Base-by-base conservation (phyloP, 2,329 filamentous ascomycete species). In the Byssothecium circinans region DNA sequence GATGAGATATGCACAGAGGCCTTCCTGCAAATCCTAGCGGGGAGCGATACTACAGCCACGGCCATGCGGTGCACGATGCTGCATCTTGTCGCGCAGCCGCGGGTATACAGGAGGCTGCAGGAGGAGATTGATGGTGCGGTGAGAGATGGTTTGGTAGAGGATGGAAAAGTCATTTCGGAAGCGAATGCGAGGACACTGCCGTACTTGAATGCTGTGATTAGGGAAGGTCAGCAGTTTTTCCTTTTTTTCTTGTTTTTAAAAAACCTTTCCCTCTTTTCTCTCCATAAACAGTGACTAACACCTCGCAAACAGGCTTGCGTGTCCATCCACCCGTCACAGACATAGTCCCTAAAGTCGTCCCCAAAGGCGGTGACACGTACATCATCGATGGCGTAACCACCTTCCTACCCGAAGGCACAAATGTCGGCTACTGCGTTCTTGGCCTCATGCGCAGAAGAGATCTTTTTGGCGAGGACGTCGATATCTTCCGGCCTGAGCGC, bases 21-120 rank as follows among this genome's bases (percentile, higher is more conserved):
- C 2, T 46, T 76, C 7, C 67, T 74, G 4, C 74, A 77, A 44
- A 75, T 78, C 20, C 67, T 80, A 6, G 81, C 80, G 4, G 81
- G 81, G 2, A 78, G 78, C 1, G 81, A 84, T 49, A 82, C 79
- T 0, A 81, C 80, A 0, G 80, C 81, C 1, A 80, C 79, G 0
- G 75, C 75, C 0, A 74, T 84, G 8, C 77, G 81, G 2, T 68
- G 74, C 15, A 79, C 73, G 0, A 60, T 83, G 49, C 70, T 83
- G 15, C 73, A 79, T 56, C 61, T 84, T 30, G 70, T 77, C 4
- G 76, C 77, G 3, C 75, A 73, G 14, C 75, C 78, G 0, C 65
- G 63, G 1, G 72, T 80, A 0, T 72, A 76, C 43, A 39, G 51
- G 2, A 74, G 59, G 1, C 68, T 84, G 0, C 73, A 74, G 2